Conservation (phyloP, 257 asterid genomes). For the Plantago major region DNA sequence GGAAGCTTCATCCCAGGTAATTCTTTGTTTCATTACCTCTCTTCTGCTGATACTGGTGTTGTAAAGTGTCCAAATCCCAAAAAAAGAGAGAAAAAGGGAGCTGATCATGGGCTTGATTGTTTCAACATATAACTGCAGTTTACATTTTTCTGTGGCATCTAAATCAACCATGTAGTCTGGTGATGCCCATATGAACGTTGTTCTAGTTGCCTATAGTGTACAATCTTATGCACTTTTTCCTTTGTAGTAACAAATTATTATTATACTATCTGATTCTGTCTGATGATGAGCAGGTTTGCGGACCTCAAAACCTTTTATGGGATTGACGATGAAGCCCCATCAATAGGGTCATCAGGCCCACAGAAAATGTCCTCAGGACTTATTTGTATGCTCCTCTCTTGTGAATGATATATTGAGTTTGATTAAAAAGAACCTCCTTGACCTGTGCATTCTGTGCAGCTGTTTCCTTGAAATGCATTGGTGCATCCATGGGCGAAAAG, state of each 20-base stretch:
- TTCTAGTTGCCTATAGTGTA: neutral
- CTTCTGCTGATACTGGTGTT: neutral
- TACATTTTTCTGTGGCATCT: too few relatives aligned
- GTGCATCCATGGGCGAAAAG: constrained; percentile 88
- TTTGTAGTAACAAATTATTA: neutral
- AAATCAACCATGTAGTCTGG: too few relatives aligned
- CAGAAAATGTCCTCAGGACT: constrained; percentile 89
- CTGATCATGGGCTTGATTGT: too few relatives aligned
- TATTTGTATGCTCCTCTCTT: constrained; percentile 48
- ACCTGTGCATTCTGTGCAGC: constrained; percentile 40
- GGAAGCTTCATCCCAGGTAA: constrained; percentile 81
- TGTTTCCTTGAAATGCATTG: constrained; percentile 75
- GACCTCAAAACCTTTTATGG: constrained; percentile 80
- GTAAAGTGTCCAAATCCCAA: neutral
- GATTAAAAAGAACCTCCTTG: constrained; percentile 14
- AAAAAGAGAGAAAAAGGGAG: neutral
- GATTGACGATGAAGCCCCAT: constrained; percentile 69
- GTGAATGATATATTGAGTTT: constrained; percentile 4
- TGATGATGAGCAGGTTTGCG: constrained; percentile 41
- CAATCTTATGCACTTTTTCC: neutral
- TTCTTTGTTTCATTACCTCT: constrained; percentile 14
- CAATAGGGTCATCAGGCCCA: constrained; percentile 64
- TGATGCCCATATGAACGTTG: neutral
- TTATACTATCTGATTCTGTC: neutral
- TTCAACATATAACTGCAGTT: too few relatives aligned